Base-by-base conservation (phyloP, 1,139 yeast species). In the Pichia terricola region DNA sequence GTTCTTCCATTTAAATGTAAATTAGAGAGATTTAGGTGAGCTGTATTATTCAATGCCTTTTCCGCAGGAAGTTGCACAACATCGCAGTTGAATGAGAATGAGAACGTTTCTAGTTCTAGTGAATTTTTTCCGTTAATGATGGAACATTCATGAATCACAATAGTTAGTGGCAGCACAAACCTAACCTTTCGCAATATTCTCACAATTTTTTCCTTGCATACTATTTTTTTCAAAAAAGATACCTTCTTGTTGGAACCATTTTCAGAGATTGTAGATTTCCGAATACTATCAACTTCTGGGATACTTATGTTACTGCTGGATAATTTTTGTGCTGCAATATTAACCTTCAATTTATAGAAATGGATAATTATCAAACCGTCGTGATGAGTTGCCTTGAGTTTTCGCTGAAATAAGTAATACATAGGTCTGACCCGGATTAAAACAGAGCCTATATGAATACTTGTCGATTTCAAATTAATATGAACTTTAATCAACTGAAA, bases 361-460 rank as follows among this genome's bases (percentile, higher is more conserved):
- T 52, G 49, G 3, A 50, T 31, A 9, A 45, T 45, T 22, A 49
- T 45, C 30, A 50, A 39, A 4, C 52, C 51, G 35, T 49, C 53
- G 35, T 51, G 51, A 38, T 47, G 51, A 3, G 48, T 45, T 3
- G 51, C 46, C 34, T 43, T 38, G 22, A 49, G 34, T 34, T 48
- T 49, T n/a, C 39, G 40, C 37, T 48, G 34, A 30, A 48, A 50
- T 22, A 47, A 37, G 10, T 41, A 45, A 34, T 47, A 47, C 40
- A 47, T 35, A 4, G 53, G 50, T 10, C 49, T 39, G 10, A 52
- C 35, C 36, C 40, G 44, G 3, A 53, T 7, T 4, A 45, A 40
- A 8, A 51, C 38, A 5, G 56, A 50, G 2, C 46, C 35, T 9
- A 49, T 44, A 5, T 41, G 32, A 3, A 53, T 28, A 3, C 35